Evolutionary conservation across 2,329 filamentous ascomycete genomes (phyloP), one percentile per base, ranked within the genome.

Genomic region (Aspergillus uvarum): DNA sequence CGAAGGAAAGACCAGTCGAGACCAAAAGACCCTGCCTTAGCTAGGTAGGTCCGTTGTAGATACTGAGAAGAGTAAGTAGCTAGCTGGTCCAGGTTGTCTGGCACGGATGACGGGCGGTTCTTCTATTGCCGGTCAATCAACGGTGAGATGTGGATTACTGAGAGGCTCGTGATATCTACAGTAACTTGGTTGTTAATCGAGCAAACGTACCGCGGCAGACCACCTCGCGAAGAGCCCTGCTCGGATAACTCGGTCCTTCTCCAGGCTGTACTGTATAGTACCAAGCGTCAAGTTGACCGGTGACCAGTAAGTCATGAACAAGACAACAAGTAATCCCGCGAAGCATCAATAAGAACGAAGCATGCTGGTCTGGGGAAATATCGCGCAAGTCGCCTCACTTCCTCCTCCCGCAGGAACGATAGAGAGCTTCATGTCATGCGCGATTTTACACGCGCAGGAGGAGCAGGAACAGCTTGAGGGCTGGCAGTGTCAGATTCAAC

Each of bases 331-430:
- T 38, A n/a, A 38, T 22, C 5, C 35, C 14, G 35, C 14, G 14
- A 16, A 42, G 38, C 38, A 19, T n/a, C 38, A 42, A 42, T 42
- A 42, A n/a, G 38, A 42, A 42, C 8, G 5, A 35, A 35, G 32
- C 38, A n/a, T 5, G 6, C 38, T 16, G 16, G 26, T 54, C 42
- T 29, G 52, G 52, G 42, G 52, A 16, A 54, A 54, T 54, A 54
- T 48, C 52, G 42, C 52, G 52, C 52, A 54, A 26, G 42, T 48
- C 38, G 52, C 52, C 52, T 54, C 52, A 54, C 52, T 54, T 54
- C 16, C 47, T 22, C 16, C 24, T 24, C n/a, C 29, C 52, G 24
- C 52, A 38, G 38, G 52, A 31, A 47, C 26, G 38, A 54, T 48
- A 32, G 24, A 54, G 35, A 42, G 47, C 26, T 21, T 54, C 47